phyloP scores from a whole-genome alignment of 148 eudicot genomes.

The Pharnaceum exiguum region DNA sequence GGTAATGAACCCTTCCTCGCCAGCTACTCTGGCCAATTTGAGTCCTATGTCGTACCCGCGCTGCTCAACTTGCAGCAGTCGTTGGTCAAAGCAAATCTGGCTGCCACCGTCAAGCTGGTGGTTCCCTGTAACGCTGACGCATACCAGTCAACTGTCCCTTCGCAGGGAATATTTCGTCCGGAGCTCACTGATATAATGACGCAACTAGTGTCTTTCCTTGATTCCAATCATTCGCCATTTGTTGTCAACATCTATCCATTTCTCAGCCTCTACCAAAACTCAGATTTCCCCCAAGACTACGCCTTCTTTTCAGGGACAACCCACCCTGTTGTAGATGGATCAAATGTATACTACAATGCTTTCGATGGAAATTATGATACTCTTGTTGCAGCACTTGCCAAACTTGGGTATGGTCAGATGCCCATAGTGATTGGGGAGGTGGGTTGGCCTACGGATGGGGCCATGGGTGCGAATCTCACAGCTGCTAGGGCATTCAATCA shows the following conservation, averaged over 20 bases:
- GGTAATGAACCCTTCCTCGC: constrained; percentile 88
- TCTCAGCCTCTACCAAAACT: constrained; percentile 64
- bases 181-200: constrained; percentile 65
- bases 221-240: constrained; percentile 72
- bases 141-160: constrained; percentile 61
- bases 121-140: constrained; percentile 95
- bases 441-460: constrained; percentile 92
- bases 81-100: constrained; percentile 65
- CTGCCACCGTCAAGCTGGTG: constrained; percentile 55
- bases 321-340: constrained; percentile 72
- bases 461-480: constrained; percentile 59
- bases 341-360: constrained; percentile 64
- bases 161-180: constrained; percentile 75
- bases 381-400: constrained; percentile 62
- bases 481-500: constrained; percentile 82
- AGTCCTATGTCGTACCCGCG: constrained; percentile 68
- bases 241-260: constrained; percentile 86
- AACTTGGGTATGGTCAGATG: constrained; percentile 66
- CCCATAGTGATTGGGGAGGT: constrained; percentile 79
- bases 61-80: constrained; percentile 69
- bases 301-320: constrained; percentile 74
- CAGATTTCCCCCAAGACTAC: constrained; percentile 86
- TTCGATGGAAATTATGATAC: constrained; percentile 87
- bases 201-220: constrained; percentile 62
- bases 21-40: constrained; percentile 60